Evolutionary conservation across 805 yeast species (phyloP).

Genomic region (Candida sakaeoensis): DNA sequence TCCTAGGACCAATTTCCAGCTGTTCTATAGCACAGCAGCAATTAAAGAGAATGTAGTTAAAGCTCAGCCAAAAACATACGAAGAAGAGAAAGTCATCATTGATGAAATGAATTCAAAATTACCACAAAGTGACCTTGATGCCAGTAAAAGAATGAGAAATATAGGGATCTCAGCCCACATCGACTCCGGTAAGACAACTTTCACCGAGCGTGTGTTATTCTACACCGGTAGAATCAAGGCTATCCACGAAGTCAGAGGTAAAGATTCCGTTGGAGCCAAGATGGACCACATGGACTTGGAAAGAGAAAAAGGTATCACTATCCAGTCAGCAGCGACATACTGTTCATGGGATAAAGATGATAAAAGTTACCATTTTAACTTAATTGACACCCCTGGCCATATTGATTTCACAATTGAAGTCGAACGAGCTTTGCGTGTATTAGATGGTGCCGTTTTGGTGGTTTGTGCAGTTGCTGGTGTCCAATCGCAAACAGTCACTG

Average conservation of each 20-base stretch:
- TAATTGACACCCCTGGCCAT: conserved; percentile 98
- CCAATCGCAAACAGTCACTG: conserved; percentile 97
- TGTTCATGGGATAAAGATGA: conserved; percentile 88
- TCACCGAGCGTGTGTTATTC: conserved; percentile 93
- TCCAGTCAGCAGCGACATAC: conserved; percentile 98
- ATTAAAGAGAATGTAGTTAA: conserved; percentile 4
- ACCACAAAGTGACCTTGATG: conserved; percentile 47
- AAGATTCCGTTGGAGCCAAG: conserved; percentile 97
- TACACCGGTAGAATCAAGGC: conserved; percentile 97
- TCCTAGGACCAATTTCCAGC: conserved; percentile 10
- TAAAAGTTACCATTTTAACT: conserved; percentile 76
- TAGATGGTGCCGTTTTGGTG: conserved; percentile 97
- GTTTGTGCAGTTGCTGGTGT: conserved; percentile 99
- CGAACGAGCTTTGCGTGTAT: conserved; percentile 95
- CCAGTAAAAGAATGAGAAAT: conserved; percentile 69
- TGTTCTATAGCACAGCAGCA: conserved; percentile 6
- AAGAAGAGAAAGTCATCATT: conserved; percentile 67
- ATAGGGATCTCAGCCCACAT: conserved; percentile 98
- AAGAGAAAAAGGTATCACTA: conserved; percentile 97
- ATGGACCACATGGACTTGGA: conserved; percentile 99
- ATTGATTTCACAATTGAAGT: conserved; percentile 98
- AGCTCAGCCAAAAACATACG: conserved; percentile 46
- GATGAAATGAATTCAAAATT: conserved; percentile 53
- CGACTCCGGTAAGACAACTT: conserved; percentile 97
- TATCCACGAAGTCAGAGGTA: conserved; percentile 94